phyloP scores from a whole-genome alignment of 352 stramenopile species.

The Achlya hypogyna region DNA sequence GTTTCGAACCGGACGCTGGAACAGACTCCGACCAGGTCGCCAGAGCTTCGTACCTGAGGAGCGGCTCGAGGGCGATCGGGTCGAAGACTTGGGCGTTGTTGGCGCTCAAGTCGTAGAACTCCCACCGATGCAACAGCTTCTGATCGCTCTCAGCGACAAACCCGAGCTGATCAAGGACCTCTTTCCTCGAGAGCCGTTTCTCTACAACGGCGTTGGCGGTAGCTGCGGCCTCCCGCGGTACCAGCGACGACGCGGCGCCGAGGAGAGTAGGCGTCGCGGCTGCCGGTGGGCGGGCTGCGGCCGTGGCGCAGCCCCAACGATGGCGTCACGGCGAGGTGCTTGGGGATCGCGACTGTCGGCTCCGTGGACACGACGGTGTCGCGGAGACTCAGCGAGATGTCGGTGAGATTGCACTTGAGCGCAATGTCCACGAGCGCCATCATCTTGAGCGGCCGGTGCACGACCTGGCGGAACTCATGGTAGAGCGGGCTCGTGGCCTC shows the following conservation, averaged over 20 bases:
- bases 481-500: constrained; percentile 54
- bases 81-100: constrained; percentile 37
- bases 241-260: constrained; percentile 19
- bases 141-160: background rate
- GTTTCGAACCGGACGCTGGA: constrained; percentile 43
- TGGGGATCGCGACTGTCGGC: constrained; percentile 35
- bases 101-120: background rate
- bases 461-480: constrained; percentile 39
- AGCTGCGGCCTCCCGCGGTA: background rate
- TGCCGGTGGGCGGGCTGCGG: constrained; percentile 33
- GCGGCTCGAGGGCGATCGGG: constrained; percentile 48
- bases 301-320: constrained; percentile 19
- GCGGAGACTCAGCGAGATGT: constrained; percentile 31
- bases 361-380: constrained; percentile 29
- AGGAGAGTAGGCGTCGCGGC: constrained; percentile 45
- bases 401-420: constrained; percentile 55
- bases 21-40: background rate
- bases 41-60: constrained; percentile 27
- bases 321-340: constrained; percentile 20
- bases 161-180: constrained; percentile 2
- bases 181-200: background rate
- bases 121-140: background rate
- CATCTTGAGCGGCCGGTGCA: constrained; percentile 56
- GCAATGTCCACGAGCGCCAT: constrained; percentile 56
- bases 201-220: background rate